Base-by-base conservation (phyloP, 1,284 basidiomycete genomes). In the Takashimella koratensis region DNA sequence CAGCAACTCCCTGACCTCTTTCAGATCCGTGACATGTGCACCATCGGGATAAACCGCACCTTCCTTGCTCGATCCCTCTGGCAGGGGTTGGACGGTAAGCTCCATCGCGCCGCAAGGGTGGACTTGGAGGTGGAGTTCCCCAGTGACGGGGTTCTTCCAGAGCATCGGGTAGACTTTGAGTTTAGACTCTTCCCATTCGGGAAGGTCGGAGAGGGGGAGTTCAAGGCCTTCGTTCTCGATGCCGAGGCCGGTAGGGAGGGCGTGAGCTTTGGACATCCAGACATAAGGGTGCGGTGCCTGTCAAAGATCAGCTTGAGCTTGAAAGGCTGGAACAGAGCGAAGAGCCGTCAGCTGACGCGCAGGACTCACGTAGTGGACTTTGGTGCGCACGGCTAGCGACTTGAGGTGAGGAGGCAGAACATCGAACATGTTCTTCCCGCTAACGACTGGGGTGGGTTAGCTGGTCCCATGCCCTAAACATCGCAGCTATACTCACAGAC, bases 71-170 rank as follows among this genome's bases (percentile, higher is more conserved):
- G 84, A 81, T 0, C 78, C 81, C 45, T 82, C 79, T 0, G 86
- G 85, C 2, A 90, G 77, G 6, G 86, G 83, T 13, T 81, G 82
- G 58, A 90, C 76, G 48, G 83, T 55, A 10, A 87, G 78, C 54
- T 83, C 81, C 20, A 75, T 65, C 0, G 76, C 81, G 25, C 80
- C 85, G 62, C 84, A 87, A 3, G 85, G 86, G 66, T 87, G 85
- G 10, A 87, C 86, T 67, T 92, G 85, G 75, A 90, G 83, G 68
- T 89, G 86, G 16, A 91, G 79, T 2, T 78, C 77, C 13, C 84
- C 83, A 2, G 88, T 91, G 2, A 83, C 82, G 0, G 87, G 86
- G 74, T 91, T 91, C 80, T 90, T 91, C 88, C 88, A 91, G 5
- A 84, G 75, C 66, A 87, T 75, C 16, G 88, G 88, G 45, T 85